Conservation (phyloP, 2,329 filamentous ascomycete species). For the Diaporthe velutina region DNA sequence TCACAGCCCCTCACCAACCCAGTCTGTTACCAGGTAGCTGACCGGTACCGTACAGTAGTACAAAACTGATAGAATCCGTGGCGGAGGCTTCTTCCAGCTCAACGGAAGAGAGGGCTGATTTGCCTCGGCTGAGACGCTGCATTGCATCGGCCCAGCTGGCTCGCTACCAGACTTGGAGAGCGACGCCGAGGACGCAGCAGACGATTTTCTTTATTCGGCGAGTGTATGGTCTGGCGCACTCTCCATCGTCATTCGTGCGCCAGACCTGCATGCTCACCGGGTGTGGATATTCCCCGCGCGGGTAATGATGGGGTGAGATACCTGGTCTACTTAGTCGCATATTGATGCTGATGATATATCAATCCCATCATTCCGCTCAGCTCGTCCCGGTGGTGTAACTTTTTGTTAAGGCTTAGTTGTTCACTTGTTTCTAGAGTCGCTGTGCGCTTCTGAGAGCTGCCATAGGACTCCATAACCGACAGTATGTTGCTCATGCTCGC, state of each 20-base stretch:
- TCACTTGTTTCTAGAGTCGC: not conserved
- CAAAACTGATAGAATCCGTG: not conserved
- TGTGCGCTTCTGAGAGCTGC: not conserved
- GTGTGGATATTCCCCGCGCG: constrained; percentile 12
- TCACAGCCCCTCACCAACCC: not conserved
- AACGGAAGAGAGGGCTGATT: not conserved
- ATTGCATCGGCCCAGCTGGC: constrained; percentile 8
- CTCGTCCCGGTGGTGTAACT: not conserved
- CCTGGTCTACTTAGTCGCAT: not conserved
- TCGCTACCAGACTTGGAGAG: constrained; percentile 5
- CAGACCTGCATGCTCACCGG: not conserved
- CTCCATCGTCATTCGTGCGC: constrained; percentile 22
- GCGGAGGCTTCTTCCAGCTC: not conserved
- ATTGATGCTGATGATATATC: not conserved
- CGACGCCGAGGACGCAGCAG: not conserved
- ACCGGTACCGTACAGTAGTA: not conserved
- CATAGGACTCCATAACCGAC: not conserved
- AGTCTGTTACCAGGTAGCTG: not conserved
- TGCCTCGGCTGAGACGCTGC: not conserved
- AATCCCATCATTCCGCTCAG: not conserved
- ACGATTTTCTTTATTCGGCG: not conserved
- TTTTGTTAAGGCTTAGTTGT: not conserved
- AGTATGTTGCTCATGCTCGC: not conserved
- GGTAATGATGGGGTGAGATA: not conserved
- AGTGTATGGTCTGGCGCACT: not conserved